These are phyloP conservation scores for Peronospora destructor DNA, from an alignment of 352 stramenopile species.

Conservation along the genomic window DNA sequence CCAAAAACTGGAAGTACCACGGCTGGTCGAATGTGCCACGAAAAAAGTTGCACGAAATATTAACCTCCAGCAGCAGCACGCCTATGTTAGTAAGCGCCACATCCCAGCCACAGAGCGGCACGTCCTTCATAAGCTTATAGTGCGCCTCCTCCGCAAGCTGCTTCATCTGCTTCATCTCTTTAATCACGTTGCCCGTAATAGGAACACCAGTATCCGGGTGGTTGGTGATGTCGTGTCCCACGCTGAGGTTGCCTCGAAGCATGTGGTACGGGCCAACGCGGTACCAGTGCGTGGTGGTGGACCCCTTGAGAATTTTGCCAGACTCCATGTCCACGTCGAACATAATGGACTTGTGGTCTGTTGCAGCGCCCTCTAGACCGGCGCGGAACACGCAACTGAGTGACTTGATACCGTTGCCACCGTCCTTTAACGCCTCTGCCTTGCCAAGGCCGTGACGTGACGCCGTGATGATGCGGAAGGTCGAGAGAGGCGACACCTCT, in stretches of 20 bases:
- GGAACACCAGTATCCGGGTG: slow-evolving; percentile 86
- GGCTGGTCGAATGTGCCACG: slow-evolving; percentile 84
- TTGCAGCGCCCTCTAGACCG: slow-evolving; percentile 68
- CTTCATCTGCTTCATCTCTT: slow-evolving; percentile 84
- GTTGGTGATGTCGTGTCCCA: slow-evolving; percentile 82
- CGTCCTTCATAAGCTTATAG: slow-evolving; percentile 88
- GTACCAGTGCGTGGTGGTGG: slow-evolving; percentile 97
- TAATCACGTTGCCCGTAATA: slow-evolving; percentile 85
- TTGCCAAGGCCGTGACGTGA: slow-evolving; percentile 67
- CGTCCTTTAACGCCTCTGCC: slow-evolving; percentile 38
- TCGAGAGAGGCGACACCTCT: slow-evolving; percentile 91
- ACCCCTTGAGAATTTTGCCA: slow-evolving; percentile 90
- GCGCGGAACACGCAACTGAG: slow-evolving; percentile 78
- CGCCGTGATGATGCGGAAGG: slow-evolving; percentile 96
- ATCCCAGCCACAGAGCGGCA: slow-evolving; percentile 90
- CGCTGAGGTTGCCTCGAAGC: slow-evolving; percentile 63
- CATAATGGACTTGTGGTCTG: slow-evolving; percentile 97
- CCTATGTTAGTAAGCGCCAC: slow-evolving; percentile 89
- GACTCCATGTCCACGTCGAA: slow-evolving; percentile 96
- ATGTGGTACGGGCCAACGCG: slow-evolving; percentile 76
- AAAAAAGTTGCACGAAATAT: slow-evolving; percentile 95
- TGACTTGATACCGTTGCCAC: slow-evolving; percentile 60
- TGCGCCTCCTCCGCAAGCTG: slow-evolving; percentile 81
- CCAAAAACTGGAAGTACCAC: slow-evolving; percentile 83
- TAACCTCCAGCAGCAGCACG: slow-evolving; percentile 85